Evolutionary conservation across 176 grass and related monocot genomes (phyloP).

Genomic region (Hordeum vulgare): DNA sequence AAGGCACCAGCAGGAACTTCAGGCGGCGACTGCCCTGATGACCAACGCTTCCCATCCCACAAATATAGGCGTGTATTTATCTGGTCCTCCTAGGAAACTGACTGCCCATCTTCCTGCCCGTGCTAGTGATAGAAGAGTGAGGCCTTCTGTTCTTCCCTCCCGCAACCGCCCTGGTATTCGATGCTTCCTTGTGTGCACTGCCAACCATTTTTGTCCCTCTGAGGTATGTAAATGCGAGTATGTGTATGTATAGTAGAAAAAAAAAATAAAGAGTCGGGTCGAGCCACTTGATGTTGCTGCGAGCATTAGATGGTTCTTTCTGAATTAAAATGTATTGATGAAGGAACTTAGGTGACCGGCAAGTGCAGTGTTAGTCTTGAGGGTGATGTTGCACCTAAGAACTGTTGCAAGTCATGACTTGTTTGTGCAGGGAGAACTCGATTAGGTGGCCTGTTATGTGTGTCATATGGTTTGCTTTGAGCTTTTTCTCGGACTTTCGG

Average conservation of each 20-base stretch:
- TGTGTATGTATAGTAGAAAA: not conserved
- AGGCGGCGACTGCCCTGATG: constrained; percentile 59
- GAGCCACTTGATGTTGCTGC: not conserved
- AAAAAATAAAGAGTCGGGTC: constrained; percentile 10
- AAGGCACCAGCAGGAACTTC: constrained; percentile 67
- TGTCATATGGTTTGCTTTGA: constrained; percentile 12
- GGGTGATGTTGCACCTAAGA: constrained; percentile 34
- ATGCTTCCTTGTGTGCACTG: constrained; percentile 32
- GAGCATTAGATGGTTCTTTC: constrained; percentile 6
- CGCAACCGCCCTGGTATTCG: constrained; percentile 2
- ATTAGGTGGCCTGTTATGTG: constrained; percentile 31
- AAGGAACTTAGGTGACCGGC: constrained; percentile 30
- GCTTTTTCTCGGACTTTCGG: constrained; percentile 19
- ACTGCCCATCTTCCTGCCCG: constrained; percentile 23
- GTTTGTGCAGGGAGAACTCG: constrained; percentile 16
- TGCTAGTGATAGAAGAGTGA: constrained; percentile 34
- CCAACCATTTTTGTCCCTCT: constrained; percentile 36
- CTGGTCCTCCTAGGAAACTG: constrained; percentile 28
- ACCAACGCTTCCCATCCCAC: not conserved
- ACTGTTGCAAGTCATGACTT: constrained; percentile 18
- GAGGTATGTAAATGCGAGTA: constrained; percentile 30
- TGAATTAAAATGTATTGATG: constrained; percentile 29
- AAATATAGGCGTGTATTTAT: constrained; percentile 35
- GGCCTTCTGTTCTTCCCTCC: constrained; percentile 24
- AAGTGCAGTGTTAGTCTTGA: constrained; percentile 31